Evolutionary conservation across 2,329 filamentous ascomycete genomes (phyloP).

Genomic region (Phoma sp.): DNA sequence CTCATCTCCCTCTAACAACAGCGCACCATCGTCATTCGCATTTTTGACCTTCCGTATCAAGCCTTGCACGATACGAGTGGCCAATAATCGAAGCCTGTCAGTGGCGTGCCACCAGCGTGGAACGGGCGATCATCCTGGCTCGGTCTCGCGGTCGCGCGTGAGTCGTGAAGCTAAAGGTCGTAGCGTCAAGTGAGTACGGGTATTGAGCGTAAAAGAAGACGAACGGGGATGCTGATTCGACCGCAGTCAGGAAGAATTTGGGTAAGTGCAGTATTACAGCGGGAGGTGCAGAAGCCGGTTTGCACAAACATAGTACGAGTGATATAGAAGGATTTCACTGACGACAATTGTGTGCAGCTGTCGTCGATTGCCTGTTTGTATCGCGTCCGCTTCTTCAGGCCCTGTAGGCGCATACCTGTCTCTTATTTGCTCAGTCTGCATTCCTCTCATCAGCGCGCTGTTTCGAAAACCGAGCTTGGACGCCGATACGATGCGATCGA

Average conservation of each 20-base stretch:
- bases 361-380: conserved; percentile 4
- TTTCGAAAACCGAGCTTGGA: conserved; percentile 13
- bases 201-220: background rate
- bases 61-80: conserved; percentile 7
- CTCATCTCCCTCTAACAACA: background rate
- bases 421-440: conserved; percentile 3
- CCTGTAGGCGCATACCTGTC: background rate
- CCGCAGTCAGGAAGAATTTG: background rate
- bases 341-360: background rate
- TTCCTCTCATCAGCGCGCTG: conserved; percentile 8
- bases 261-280: background rate
- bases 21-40: conserved; percentile 20
- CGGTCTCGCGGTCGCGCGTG: background rate
- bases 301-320: background rate
- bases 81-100: background rate
- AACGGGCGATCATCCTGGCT: conserved; percentile 8
- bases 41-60: conserved; percentile 9
- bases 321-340: conserved; percentile 1
- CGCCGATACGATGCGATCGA: conserved; percentile 12
- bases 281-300: conserved; percentile 16
- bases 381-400: background rate
- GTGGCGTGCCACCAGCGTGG: background rate
- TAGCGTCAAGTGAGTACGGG: background rate
- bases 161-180: background rate
- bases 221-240: conserved; percentile 4